Evolutionary conservation across 2,329 filamentous ascomycete genomes (phyloP), one percentile per base, ranked within the genome.

Genomic region (Trichoderma breve): DNA sequence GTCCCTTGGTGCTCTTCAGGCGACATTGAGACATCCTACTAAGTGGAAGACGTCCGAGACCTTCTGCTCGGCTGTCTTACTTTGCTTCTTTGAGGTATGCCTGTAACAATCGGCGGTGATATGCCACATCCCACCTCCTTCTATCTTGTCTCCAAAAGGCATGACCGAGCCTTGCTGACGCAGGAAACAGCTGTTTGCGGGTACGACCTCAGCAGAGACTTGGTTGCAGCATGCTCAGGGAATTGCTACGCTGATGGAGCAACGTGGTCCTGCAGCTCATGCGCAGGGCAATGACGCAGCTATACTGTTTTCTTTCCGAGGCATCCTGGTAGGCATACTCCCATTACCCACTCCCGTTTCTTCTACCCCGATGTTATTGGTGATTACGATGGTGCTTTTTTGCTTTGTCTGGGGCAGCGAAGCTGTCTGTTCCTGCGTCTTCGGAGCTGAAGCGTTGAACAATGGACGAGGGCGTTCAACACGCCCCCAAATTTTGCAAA

Each of bases 31-130:
- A 69, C 82, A 84, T 73, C 76, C 79, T 2, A 74, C 74, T 18
- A 79, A 81, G 72, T 84, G 82, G 82, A 80, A 77, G 72, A 76
- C 80, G 15, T 76, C 81, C 1, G 83, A 84, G 75, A 84, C 82
- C n/a, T 75, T 83, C 30, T 83, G 81, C 67, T 76, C 84, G 2
- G 79, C 81, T 58, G 82, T 84, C 74, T 73, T 84, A 51, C 74
- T 84, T 53, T 82, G 82, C 68, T 75, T 82, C 18, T 83, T 80
- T 39, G 83, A 83, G 79, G 81, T 83, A 76, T 62, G 53, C 15
- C 14, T 1, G 28, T 7, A 21, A 3, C 6, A 34, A 18, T 43
- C 34, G 7, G 14, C 14, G 18, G 30, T 21, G 24, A 58, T 3
- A 64, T 12, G 21, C 11, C 63, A 58, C 28, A 58, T 12, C 28